Base-by-base conservation (phyloP, 1,284 basidiomycete genomes). In the Anthracocystis walkeri region DNA sequence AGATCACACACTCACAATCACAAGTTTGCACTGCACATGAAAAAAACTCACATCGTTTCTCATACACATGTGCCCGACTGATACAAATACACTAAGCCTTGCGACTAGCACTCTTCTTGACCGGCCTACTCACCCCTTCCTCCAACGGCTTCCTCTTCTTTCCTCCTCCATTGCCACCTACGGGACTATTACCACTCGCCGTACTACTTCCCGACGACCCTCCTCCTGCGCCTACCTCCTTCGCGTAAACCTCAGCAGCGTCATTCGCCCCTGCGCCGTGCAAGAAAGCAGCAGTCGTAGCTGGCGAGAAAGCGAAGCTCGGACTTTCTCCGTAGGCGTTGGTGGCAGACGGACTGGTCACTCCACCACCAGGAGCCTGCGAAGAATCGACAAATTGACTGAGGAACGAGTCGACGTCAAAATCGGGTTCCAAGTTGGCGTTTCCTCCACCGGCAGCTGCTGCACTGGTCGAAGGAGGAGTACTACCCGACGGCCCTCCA, bases 401-500 rank as follows among this genome's bases (percentile, higher is more conserved):
- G 29, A 81, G 59, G 64, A 81, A 81, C 21, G 76, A 77, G 55
- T 81, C 80, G 11, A 81, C 70, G 58, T 81, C 80, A 56, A 81
- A 81, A n/a, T 81, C 80, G 18, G 49, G n/a, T 12, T 69, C 74
- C 12, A 76, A 54, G 6, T 51, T 50, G 1, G 14, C 20, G 27
- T 16, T 49, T n/a, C 6, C 31, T 11, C 31, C 38, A 18, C 42
- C 48, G 3, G 35, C 23, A 2, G 41, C 54, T 20, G 33, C 54
- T 1, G 16, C 51, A 20, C 46, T 35, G 6, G 38, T 42, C 7
- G 54, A 52, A 3, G 70, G 67, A 7, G 67, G 67, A 1, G 67
- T 70, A 2, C 54, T 48, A 3, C 67, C 67, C 4, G 49, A 58
- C 2, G 48, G 49, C 0, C 57, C 61, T 3, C 45, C 50, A 5